Percentiles rank a stretch among this genome's conserved stretches.
phyloP scores from a whole-genome alignment of 31 red algal species.

The Endocladia muricata region DNA sequence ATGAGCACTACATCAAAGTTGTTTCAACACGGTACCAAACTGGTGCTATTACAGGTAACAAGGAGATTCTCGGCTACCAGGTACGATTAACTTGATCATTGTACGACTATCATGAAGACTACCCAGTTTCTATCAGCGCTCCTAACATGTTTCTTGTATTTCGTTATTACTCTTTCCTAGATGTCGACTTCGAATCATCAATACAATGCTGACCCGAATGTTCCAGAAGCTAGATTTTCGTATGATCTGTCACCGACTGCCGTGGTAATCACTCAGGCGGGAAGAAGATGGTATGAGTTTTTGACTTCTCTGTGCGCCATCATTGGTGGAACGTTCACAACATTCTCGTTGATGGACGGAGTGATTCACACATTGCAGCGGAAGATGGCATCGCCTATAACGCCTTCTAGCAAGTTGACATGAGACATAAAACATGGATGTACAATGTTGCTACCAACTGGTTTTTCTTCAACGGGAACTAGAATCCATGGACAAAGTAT shows the following conservation, averaged over 20 bases:
- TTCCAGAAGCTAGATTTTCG: slow-evolving; percentile 74
- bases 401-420: slow-evolving; percentile 68
- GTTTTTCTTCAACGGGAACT: too few relatives aligned
- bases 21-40: slow-evolving; percentile 71
- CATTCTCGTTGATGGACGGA: slow-evolving; percentile 69
- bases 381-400: slow-evolving; percentile 39
- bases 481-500: too few relatives aligned
- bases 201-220: slow-evolving; percentile 73
- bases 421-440: slow-evolving; percentile 14
- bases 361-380: slow-evolving; percentile 52
- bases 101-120: neutral
- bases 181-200: slow-evolving; percentile 77
- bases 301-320: slow-evolving; percentile 82
- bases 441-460: too few relatives aligned
- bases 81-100: slow-evolving; percentile 8
- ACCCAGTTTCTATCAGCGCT: neutral
- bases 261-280: slow-evolving; percentile 72
- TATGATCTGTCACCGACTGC: slow-evolving; percentile 87
- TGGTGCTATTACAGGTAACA: slow-evolving; percentile 30
- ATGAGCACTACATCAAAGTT: slow-evolving; percentile 84
- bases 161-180: slow-evolving; percentile 4
- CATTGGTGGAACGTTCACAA: slow-evolving; percentile 76
- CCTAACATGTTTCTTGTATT: slow-evolving; percentile 10
- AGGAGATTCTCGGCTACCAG: slow-evolving; percentile 73
- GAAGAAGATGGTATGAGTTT: slow-evolving; percentile 91